Conservation (phyloP, 176 grass and related monocot genomes). For the Themeda triandra region DNA sequence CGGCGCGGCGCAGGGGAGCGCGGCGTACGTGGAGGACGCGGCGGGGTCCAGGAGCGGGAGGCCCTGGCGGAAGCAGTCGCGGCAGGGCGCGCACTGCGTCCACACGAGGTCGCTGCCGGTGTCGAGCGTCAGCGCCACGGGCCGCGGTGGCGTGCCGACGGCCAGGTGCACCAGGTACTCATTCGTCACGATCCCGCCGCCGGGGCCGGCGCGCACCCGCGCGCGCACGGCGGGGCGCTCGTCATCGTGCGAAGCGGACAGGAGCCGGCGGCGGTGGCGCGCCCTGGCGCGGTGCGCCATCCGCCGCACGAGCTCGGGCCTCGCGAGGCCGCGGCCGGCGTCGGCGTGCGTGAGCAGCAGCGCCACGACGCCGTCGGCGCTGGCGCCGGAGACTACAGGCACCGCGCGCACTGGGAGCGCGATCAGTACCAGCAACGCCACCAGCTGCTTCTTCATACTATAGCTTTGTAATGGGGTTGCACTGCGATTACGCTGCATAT, state of each 20-base stretch:
- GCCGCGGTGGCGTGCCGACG: conserved; percentile 59
- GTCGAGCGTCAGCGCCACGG: conserved; percentile 66
- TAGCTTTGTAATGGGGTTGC: not conserved
- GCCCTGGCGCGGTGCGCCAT: conserved; percentile 41
- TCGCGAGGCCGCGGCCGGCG: conserved; percentile 26
- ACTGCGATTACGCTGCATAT: conserved; percentile 17
- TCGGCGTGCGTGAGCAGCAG: conserved; percentile 61
- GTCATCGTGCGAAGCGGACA: not conserved
- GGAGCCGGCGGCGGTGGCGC: conserved; percentile 13
- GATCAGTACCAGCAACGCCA: conserved; percentile 36
- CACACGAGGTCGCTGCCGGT: conserved; percentile 90
- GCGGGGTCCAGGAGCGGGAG: conserved; percentile 52
- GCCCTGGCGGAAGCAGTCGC: conserved; percentile 49
- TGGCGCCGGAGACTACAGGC: conserved; percentile 7
- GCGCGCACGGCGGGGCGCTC: not conserved
- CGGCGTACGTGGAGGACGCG: conserved; percentile 49
- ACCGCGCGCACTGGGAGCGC: conserved; percentile 31
- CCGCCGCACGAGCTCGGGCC: conserved; percentile 47
- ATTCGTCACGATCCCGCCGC: conserved; percentile 48
- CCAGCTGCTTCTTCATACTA: conserved; percentile 27
- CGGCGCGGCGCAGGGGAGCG: conserved; percentile 45
- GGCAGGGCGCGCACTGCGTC: conserved; percentile 83
- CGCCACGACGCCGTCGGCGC: conserved; percentile 25
- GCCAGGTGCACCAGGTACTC: conserved; percentile 61
- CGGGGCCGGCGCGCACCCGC: not conserved